A percentile compares a stretch with the other conserved stretches of the same genome.
Evolutionary conservation across 1,139 yeast species (phyloP).

Genomic region (Geotrichum citri-aurantii): DNA sequence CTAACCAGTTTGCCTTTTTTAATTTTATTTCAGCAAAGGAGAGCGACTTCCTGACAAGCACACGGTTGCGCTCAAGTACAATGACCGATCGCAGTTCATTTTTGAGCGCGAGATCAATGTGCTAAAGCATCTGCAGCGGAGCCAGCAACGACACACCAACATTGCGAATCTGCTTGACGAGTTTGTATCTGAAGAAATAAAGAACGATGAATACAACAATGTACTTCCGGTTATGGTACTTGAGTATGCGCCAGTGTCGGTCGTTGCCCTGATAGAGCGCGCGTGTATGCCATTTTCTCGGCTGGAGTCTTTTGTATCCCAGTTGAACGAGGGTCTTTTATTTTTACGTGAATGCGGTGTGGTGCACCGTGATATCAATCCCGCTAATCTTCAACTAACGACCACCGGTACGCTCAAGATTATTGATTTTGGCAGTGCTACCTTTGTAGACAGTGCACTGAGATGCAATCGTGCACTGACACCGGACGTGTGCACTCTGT

Average conservation of each 20-base stretch:
- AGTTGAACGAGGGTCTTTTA: conserved; percentile 78
- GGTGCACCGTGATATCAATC: conserved; percentile 90
- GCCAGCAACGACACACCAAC: conserved; percentile 9
- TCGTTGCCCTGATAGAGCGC: conserved; percentile 13
- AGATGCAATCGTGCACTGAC: conserved; percentile 1
- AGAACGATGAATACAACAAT: neutral
- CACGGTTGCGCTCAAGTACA: conserved; percentile 17
- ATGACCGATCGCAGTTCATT: conserved; percentile 9
- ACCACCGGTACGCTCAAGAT: conserved; percentile 83
- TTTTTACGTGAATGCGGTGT: conserved; percentile 94
- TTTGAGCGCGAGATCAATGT: conserved; percentile 10
- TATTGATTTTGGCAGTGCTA: conserved; percentile 93
- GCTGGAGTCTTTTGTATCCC: conserved; percentile 84
- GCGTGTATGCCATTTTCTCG: conserved; percentile 10
- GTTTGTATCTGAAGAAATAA: neutral
- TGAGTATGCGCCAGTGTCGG: conserved; percentile 16
- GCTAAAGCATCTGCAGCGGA: conserved; percentile 2
- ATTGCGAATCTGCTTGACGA: conserved; percentile 15
- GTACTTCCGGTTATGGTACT: conserved; percentile 13
- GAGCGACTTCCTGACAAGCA: neutral
- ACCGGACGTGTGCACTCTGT: conserved; percentile 66
- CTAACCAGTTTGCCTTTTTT: neutral
- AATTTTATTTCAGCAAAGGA: neutral
- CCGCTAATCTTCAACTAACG: conserved; percentile 85
- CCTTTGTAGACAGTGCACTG: neutral